Evolutionary conservation across 768 basidiomycete species (phyloP).

Genomic region (Roridomyces roridus): DNA sequence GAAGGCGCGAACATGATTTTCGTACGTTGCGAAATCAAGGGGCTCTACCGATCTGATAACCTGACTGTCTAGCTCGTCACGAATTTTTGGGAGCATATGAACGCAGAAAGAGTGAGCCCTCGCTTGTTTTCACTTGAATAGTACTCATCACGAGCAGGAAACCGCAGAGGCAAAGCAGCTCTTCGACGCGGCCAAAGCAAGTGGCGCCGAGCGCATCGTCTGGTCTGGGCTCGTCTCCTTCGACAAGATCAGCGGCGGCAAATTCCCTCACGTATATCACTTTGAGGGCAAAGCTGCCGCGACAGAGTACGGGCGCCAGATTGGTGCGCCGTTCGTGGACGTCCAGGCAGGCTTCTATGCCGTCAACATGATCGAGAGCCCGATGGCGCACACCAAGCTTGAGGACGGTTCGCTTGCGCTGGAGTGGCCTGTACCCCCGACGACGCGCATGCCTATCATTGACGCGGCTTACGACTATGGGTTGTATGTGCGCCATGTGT

Average conservation of each 20-base stretch:
- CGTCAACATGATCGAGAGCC: not conserved
- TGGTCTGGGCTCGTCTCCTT: conserved; percentile 9
- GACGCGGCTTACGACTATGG: not conserved
- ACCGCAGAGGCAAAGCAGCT: too few species aligned
- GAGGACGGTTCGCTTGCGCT: not conserved
- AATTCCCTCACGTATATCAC: conserved; percentile 7
- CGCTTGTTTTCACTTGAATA: too few species aligned
- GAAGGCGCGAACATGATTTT: too few species aligned
- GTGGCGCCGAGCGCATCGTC: not conserved
- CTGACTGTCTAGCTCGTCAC: too few species aligned
- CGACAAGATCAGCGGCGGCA: conserved; percentile 5
- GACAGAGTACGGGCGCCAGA: too few species aligned
- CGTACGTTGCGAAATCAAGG: too few species aligned
- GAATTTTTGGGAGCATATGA: too few species aligned
- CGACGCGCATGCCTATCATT: not conserved
- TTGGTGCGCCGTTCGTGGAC: too few species aligned
- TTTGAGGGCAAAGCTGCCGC: conserved; percentile 18
- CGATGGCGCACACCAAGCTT: not conserved
- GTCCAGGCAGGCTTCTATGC: not conserved
- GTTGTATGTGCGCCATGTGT: too few species aligned
- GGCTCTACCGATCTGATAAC: too few species aligned
- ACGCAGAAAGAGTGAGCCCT: too few species aligned
- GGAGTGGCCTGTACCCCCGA: not conserved
- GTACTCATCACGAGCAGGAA: too few species aligned
- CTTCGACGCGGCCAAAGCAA: conserved; percentile 14